phyloP scores from a whole-genome alignment of 1,284 basidiomycete genomes.

The Sporisorium exsertum region DNA sequence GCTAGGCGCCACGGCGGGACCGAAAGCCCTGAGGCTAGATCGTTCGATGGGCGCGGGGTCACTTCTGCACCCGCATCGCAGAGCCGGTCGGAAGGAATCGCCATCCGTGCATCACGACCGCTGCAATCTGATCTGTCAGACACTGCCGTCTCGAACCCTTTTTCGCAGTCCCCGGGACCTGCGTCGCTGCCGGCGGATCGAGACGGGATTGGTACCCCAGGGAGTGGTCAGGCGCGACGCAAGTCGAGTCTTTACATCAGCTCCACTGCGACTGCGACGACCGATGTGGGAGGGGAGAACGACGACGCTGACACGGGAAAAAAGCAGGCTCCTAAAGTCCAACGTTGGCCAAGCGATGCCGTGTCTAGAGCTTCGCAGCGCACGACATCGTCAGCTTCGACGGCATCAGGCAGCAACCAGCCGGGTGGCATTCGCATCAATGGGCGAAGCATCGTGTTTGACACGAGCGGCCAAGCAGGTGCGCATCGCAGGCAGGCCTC shows the following conservation, averaged over 20 bases:
- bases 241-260: constrained; percentile 44
- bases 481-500: constrained; percentile 32
- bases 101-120: constrained; percentile 26
- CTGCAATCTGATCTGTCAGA: constrained; percentile 29
- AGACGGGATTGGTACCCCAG: constrained; percentile 27
- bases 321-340: constrained; percentile 23
- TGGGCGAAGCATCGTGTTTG: constrained; percentile 43
- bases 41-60: constrained; percentile 17
- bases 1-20: constrained; percentile 16
- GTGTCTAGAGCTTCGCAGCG: constrained; percentile 18
- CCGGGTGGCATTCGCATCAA: constrained; percentile 43
- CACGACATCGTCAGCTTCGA: constrained; percentile 21
- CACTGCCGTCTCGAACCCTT: constrained; percentile 45
- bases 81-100: constrained; percentile 38
- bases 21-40: constrained; percentile 18
- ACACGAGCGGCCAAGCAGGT: constrained; percentile 6
- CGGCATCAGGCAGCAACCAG: constrained; percentile 16
- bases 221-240: constrained; percentile 26
- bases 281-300: background rate
- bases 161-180: constrained; percentile 53
- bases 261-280: constrained; percentile 18
- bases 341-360: constrained; percentile 39
- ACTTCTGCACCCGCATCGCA: constrained; percentile 46
- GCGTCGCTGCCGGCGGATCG: constrained; percentile 37
- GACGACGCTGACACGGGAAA: background rate